Evolutionary conservation across 2,329 filamentous ascomycete genomes (phyloP).

Genomic region (Ascochyta pisi): DNA sequence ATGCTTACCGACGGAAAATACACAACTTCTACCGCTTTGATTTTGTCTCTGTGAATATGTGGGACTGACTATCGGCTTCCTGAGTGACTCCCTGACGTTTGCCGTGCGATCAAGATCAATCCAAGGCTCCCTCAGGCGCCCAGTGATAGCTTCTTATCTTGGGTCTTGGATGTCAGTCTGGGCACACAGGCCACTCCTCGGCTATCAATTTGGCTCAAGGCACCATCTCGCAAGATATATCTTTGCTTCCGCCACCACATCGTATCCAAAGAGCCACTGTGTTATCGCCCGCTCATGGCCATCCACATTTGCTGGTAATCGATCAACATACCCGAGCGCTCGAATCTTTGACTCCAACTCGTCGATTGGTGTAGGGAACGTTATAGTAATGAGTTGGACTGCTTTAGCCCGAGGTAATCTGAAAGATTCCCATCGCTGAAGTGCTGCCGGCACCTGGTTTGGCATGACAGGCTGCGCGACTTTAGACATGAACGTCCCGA

Average conservation of each 20-base stretch:
- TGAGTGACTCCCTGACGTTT: not conserved
- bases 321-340: not conserved
- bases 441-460: not conserved
- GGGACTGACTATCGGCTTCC: too few relatives aligned
- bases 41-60: too few relatives aligned
- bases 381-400: conserved; percentile 7
- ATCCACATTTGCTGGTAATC: conserved; percentile 3
- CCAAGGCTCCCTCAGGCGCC: not conserved
- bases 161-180: conserved; percentile 1
- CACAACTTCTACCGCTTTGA: too few relatives aligned
- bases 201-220: not conserved
- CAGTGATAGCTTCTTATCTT: conserved; percentile 7
- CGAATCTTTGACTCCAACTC: not conserved
- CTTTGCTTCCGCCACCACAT: conserved; percentile 1
- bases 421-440: conserved; percentile 3
- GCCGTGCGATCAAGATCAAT: not conserved
- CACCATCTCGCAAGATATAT: not conserved
- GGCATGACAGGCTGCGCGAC: not conserved
- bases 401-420: conserved; percentile 3
- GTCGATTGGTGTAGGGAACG: not conserved
- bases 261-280: not conserved
- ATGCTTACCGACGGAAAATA: conserved; percentile 5
- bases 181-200: not conserved
- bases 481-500: not conserved
- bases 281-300: conserved; percentile 3